Conservation (phyloP, 345 rosid species). For the Draba incana region DNA sequence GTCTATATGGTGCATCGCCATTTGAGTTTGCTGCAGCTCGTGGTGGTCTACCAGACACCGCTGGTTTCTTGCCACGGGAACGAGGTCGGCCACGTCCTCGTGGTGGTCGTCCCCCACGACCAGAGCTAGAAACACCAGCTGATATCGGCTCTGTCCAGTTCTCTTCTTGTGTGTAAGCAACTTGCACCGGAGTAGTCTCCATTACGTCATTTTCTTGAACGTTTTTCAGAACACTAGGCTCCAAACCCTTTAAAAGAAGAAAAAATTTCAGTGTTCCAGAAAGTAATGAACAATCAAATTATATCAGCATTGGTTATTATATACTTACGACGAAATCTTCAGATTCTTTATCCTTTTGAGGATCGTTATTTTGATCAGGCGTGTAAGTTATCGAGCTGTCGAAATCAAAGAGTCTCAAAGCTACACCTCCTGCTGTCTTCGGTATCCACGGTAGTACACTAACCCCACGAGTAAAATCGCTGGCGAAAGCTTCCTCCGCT, state of each 20-base stretch:
- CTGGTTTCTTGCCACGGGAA: constrained; percentile 52
- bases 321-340: constrained; percentile 56
- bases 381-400: constrained; percentile 61
- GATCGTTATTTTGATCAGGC: constrained; percentile 50
- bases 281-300: background rate
- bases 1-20: constrained; percentile 40
- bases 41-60: constrained; percentile 52
- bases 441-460: constrained; percentile 80
- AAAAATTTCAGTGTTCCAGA: background rate
- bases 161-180: constrained; percentile 51
- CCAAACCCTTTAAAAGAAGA: constrained; percentile 32
- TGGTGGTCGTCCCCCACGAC: constrained; percentile 51
- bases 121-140: constrained; percentile 41
- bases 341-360: constrained; percentile 51
- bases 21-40: constrained; percentile 37
- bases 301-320: background rate
- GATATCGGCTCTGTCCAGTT: constrained; percentile 51
- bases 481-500: constrained; percentile 23
- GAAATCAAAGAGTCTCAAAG: constrained; percentile 67
- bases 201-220: constrained; percentile 38
- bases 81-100: constrained; percentile 54
- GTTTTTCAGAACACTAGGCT: constrained; percentile 45
- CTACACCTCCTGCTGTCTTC: constrained; percentile 70
- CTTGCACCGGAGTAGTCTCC: constrained; percentile 41
- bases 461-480: constrained; percentile 34